Evolutionary conservation across 1,139 yeast species (phyloP).

Genomic region (Blastobotrys raffinosifermentans): DNA sequence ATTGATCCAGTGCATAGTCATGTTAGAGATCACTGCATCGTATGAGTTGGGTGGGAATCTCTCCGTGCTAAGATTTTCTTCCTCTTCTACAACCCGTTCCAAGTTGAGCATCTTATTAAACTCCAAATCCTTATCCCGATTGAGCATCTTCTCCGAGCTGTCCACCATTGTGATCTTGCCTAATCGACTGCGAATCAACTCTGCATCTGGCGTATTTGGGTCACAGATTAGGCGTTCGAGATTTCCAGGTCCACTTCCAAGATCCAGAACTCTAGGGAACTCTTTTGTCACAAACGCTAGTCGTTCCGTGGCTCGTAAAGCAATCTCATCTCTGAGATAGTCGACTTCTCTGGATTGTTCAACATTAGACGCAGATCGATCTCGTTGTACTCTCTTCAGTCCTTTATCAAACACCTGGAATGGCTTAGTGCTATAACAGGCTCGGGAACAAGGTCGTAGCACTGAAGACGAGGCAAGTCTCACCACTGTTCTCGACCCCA

Average conservation of each 20-base stretch:
- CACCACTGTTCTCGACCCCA: no score
- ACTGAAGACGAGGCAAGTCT: no score
- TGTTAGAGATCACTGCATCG: constrained; percentile 70
- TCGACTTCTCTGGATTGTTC: constrained; percentile 56
- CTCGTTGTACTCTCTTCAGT: constrained; percentile 55
- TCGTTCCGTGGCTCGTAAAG: constrained; percentile 66
- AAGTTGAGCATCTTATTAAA: constrained; percentile 43
- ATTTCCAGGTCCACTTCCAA: constrained; percentile 71
- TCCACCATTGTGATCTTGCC: constrained; percentile 63
- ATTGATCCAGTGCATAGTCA: constrained; percentile 81
- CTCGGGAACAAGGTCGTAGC: no score
- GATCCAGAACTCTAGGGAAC: constrained; percentile 56
- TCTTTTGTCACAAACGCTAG: constrained; percentile 65
- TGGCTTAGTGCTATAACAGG: constrained; percentile 18
- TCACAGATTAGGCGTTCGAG: constrained; percentile 38
- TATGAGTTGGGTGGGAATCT: constrained; percentile 35
- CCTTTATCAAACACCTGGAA: constrained; percentile 61
- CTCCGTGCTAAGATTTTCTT: constrained; percentile 40
- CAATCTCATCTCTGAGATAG: constrained; percentile 70
- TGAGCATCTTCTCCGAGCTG: constrained; percentile 48
- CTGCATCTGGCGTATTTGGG: constrained; percentile 41
- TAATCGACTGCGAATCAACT: constrained; percentile 46
- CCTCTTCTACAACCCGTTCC: constrained; percentile 56
- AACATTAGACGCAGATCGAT: constrained; percentile 44
- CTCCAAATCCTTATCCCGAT: constrained; percentile 40